A percentile compares a stretch with the other conserved stretches of the same genome.
Conservation (phyloP, 129 eudicot genomes). For the Flaveria ramosissima region DNA sequence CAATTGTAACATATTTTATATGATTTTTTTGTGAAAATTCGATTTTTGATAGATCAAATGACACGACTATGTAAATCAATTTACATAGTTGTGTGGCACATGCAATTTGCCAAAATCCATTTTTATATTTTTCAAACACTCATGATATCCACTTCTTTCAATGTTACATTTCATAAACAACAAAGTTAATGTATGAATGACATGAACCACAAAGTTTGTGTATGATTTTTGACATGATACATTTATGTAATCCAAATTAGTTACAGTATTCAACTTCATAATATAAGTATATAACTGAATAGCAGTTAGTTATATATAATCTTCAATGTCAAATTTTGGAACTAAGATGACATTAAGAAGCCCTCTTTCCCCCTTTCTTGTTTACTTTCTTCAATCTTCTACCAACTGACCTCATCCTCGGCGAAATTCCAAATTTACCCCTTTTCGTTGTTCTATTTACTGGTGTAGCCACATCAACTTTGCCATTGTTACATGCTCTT, state of each 20-base stretch:
- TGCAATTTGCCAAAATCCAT: no score
- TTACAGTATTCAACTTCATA: background rate
- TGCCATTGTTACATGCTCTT: conserved; percentile 16
- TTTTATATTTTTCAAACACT: no score
- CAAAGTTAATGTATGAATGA: background rate
- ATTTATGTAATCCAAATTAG: background rate
- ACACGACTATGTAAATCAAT: no score
- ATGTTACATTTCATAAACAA: no score
- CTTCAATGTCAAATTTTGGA: conserved; percentile 15
- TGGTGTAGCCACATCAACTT: conserved; percentile 19
- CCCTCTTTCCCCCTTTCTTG: conserved; percentile 21
- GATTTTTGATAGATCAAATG: no score
- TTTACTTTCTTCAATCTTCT: conserved; percentile 24
- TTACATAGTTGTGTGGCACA: no score
- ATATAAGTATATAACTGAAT: background rate
- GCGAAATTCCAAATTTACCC: conserved; percentile 20
- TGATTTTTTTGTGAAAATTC: no score
- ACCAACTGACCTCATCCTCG: conserved; percentile 26
- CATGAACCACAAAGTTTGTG: no score
- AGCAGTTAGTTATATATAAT: background rate
- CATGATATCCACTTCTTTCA: no score
- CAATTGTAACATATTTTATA: no score
- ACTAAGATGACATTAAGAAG: conserved; percentile 28
- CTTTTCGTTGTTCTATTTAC: conserved; percentile 7
- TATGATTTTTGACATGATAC: background rate